Evolutionary conservation across 176 grass and related monocot species (phyloP).

Genomic region (Zea luxurians): DNA sequence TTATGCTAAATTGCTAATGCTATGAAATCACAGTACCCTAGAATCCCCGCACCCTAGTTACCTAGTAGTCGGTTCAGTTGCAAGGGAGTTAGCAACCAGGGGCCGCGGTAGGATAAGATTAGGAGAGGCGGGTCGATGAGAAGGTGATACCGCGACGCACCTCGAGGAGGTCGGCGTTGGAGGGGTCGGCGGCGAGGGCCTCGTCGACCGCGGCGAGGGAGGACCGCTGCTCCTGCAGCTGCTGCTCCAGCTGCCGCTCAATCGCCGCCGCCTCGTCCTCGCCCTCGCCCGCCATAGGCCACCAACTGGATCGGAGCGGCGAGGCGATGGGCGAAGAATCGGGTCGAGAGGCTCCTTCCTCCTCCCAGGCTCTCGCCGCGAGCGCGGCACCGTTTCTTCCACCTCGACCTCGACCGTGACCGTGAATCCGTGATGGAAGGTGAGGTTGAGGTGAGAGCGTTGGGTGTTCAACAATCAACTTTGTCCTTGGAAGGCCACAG

Average conservation of each 20-base stretch:
- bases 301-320: neutral
- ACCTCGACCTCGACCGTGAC: slow-evolving; percentile 5
- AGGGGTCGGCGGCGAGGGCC: slow-evolving; percentile 75
- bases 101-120: neutral
- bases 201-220: slow-evolving; percentile 79
- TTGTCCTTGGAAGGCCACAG: too few relatives aligned
- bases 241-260: slow-evolving; percentile 82
- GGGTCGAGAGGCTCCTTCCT: neutral
- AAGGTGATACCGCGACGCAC: slow-evolving; percentile 15
- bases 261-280: slow-evolving; percentile 55
- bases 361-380: neutral
- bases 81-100: neutral
- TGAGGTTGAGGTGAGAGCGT: neutral
- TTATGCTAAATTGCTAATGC: neutral
- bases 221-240: slow-evolving; percentile 80
- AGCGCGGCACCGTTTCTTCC: slow-evolving; percentile 4
- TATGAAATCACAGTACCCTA: neutral
- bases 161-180: slow-evolving; percentile 70
- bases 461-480: neutral
- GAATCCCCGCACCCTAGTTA: neutral
- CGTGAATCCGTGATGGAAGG: too few relatives aligned
- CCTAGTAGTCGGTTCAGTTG: neutral
- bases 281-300: slow-evolving; percentile 48
- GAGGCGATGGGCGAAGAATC: neutral
- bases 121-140: too few relatives aligned